Conservation (phyloP, 148 eudicot genomes). For the Silene uniflora region DNA sequence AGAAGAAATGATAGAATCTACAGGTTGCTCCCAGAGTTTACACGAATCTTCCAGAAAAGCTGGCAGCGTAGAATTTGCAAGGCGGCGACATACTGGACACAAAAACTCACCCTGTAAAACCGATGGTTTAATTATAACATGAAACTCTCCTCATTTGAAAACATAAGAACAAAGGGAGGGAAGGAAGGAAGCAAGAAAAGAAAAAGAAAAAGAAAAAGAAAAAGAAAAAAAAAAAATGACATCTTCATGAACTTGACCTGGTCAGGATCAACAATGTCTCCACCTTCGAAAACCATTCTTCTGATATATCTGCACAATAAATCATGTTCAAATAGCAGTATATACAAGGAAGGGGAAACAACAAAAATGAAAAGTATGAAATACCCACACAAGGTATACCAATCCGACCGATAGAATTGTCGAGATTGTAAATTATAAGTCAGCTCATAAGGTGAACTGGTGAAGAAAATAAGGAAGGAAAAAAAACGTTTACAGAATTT, state of each 20-base stretch:
- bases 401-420: neutral
- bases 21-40: constrained; percentile 32
- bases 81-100: constrained; percentile 97
- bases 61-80: constrained; percentile 78
- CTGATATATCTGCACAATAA: constrained; percentile 47
- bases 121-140: constrained; percentile 11
- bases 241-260: constrained; percentile 46
- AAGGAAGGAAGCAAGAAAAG: no score
- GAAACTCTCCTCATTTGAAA: neutral
- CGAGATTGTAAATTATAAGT: neutral
- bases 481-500: neutral
- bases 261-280: constrained; percentile 83
- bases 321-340: constrained; percentile 4
- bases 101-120: constrained; percentile 79
- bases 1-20: constrained; percentile 20
- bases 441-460: neutral
- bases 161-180: no score
- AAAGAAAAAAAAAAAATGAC: constrained; percentile 8
- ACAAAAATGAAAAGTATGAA: neutral
- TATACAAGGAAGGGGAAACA: neutral
- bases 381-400: neutral
- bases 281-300: constrained; percentile 85
- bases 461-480: neutral
- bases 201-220: no score
- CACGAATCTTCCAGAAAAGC: constrained; percentile 45